These are phyloP conservation scores for Paramecium bursaria DNA, from an alignment of 73 alveolate species.

Conservation along the genomic window DNA sequence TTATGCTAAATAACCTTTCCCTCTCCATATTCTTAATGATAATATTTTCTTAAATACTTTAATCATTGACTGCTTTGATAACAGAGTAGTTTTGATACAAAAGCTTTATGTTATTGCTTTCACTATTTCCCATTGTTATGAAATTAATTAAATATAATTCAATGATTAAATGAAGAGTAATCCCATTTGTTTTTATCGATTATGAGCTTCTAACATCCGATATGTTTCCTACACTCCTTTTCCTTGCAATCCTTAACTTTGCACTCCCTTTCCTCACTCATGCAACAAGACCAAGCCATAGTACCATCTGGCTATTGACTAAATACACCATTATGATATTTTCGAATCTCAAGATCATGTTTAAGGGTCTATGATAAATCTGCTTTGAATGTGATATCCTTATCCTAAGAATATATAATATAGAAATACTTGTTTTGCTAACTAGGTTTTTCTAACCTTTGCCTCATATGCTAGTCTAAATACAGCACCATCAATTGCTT, in stretches of 20 bases:
- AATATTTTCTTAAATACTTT: not conserved
- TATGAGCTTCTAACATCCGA: conserved; percentile 25
- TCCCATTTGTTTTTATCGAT: conserved; percentile 58
- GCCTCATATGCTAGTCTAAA: conserved; percentile 69
- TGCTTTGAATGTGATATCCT: conserved; percentile 43
- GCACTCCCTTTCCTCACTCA: conserved; percentile 8
- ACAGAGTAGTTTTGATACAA: not conserved
- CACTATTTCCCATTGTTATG: conserved; percentile 28
- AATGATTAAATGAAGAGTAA: conserved; percentile 60
- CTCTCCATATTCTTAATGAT: conserved; percentile 35
- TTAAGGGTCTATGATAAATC: conserved; percentile 41
- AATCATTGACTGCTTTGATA: not conserved
- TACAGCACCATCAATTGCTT: conserved; percentile 69
- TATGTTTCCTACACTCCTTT: no score
- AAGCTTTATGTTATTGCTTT: conserved; percentile 1
- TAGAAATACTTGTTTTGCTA: not conserved
- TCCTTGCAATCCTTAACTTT: no score
- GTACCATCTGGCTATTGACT: conserved; percentile 46
- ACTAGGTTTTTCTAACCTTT: conserved; percentile 58
- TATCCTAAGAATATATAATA: not conserved
- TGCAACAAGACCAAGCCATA: conserved; percentile 56
- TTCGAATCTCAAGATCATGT: conserved; percentile 12
- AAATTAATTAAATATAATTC: not conserved
- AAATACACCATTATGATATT: conserved; percentile 52
- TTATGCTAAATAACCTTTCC: not conserved